Percentiles rank a stretch among this genome's conserved stretches.
phyloP scores from a whole-genome alignment of 208 protist species.

The Wallacemonas rigidus region DNA sequence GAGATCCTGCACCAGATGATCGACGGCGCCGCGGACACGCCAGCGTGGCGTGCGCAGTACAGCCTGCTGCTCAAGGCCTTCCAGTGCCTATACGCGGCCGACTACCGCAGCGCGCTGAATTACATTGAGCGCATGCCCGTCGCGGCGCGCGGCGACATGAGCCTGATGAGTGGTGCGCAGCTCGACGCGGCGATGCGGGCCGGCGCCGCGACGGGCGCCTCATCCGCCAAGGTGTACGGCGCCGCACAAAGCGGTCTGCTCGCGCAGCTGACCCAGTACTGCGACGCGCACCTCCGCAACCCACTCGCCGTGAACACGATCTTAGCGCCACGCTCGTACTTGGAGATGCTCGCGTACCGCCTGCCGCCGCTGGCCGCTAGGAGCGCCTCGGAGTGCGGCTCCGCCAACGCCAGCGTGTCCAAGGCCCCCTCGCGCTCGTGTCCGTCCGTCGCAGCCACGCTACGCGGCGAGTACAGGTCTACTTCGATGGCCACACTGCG shows the following conservation, averaged over 20 bases:
- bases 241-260: not conserved
- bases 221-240: slow-evolving; percentile 5
- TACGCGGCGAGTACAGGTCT: too few relatives aligned
- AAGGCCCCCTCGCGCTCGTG: not conserved
- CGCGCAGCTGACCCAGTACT: slow-evolving; percentile 10
- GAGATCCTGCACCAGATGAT: slow-evolving; percentile 31
- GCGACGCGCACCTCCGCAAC: slow-evolving; percentile 13
- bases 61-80: slow-evolving; percentile 22
- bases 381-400: not conserved
- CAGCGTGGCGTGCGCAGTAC: slow-evolving; percentile 24
- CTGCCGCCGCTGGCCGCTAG: not conserved
- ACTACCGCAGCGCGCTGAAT: slow-evolving; percentile 27
- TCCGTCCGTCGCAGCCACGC: not conserved
- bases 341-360: not conserved
- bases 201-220: slow-evolving; percentile 1
- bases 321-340: not conserved
- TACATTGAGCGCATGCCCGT: slow-evolving; percentile 17
- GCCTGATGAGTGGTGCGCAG: slow-evolving; percentile 23
- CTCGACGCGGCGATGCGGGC: not conserved
- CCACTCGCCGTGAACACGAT: not conserved
- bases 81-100: slow-evolving; percentile 19
- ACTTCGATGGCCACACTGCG: not conserved
- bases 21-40: slow-evolving; percentile 4
- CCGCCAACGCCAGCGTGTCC: not conserved
- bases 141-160: slow-evolving; percentile 7